Conservation (phyloP, 2,329 filamentous ascomycete species). For the Neonectria sp. region DNA sequence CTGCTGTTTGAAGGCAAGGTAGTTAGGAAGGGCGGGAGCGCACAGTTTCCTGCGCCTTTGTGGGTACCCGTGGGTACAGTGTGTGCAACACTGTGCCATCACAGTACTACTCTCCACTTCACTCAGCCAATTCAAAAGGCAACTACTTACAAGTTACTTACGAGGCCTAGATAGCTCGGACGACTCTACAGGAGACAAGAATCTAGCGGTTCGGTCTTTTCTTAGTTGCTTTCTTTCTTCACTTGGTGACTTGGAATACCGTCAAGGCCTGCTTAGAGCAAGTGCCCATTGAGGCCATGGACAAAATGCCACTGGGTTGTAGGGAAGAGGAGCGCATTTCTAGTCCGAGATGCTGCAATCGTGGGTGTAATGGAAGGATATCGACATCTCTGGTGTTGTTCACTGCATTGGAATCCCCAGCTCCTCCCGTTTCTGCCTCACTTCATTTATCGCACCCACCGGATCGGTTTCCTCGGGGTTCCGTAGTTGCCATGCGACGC, state of each 20-base stretch:
- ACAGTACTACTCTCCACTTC: not conserved
- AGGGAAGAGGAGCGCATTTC: not conserved
- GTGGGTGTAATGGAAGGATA: not conserved
- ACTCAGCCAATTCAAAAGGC: not conserved
- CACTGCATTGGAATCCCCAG: constrained; percentile 58
- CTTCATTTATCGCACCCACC: constrained; percentile 71
- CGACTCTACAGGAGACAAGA: not conserved
- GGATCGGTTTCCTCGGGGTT: constrained; percentile 78
- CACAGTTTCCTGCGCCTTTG: not conserved
- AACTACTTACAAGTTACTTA: no score
- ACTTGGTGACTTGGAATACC: not conserved
- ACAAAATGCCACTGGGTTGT: no score
- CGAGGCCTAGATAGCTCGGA: no score
- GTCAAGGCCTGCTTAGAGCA: not conserved
- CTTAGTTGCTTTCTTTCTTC: not conserved
- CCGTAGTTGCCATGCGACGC: constrained; percentile 90
- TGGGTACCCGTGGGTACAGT: not conserved
- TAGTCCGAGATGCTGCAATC: no score
- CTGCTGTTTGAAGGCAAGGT: not conserved
- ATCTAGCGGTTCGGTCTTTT: not conserved
- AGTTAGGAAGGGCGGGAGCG: not conserved
- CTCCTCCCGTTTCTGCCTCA: constrained; percentile 66
- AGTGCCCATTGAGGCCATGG: not conserved
- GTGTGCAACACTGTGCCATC: not conserved
- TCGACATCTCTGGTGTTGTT: not conserved